Percentiles rank a stretch among this genome's conserved stretches.
Evolutionary conservation across 1,284 basidiomycete species (phyloP).

Genomic region (Gymnopus androsaceus): DNA sequence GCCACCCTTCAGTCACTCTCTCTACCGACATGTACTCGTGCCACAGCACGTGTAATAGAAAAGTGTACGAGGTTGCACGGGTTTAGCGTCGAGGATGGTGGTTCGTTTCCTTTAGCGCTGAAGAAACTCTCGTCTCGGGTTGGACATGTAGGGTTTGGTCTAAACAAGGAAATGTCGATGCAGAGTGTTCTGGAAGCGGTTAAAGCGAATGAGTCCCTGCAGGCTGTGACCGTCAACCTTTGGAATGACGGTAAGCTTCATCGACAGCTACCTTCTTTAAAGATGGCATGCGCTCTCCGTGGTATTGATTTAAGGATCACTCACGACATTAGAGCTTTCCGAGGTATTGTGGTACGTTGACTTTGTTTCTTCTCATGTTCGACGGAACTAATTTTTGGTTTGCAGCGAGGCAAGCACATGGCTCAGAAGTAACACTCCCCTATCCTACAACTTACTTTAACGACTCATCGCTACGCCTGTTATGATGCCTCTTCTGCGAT

Average conservation of each 20-base stretch:
- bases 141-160: slow-evolving; percentile 57
- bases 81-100: slow-evolving; percentile 54
- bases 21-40: slow-evolving; percentile 54
- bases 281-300: slow-evolving; percentile 56
- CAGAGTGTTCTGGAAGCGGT: slow-evolving; percentile 53
- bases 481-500: not conserved
- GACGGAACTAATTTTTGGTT: slow-evolving; percentile 6
- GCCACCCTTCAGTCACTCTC: slow-evolving; percentile 42
- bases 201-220: slow-evolving; percentile 41
- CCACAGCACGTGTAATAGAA: slow-evolving; percentile 49
- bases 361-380: slow-evolving; percentile 15
- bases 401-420: slow-evolving; percentile 37
- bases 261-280: slow-evolving; percentile 47
- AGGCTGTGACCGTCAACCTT: slow-evolving; percentile 47
- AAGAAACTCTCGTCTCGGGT: slow-evolving; percentile 50
- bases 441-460: slow-evolving; percentile 1
- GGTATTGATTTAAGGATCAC: slow-evolving; percentile 52
- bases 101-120: slow-evolving; percentile 45
- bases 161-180: slow-evolving; percentile 55
- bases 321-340: slow-evolving; percentile 47
- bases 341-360: slow-evolving; percentile 46
- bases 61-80: slow-evolving; percentile 51
- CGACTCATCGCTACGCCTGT: not conserved
- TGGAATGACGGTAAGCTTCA: slow-evolving; percentile 51
- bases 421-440: slow-evolving; percentile 2